phyloP scores from a whole-genome alignment of 1,284 basidiomycete genomes.

The Ceratobasidium sp. region DNA sequence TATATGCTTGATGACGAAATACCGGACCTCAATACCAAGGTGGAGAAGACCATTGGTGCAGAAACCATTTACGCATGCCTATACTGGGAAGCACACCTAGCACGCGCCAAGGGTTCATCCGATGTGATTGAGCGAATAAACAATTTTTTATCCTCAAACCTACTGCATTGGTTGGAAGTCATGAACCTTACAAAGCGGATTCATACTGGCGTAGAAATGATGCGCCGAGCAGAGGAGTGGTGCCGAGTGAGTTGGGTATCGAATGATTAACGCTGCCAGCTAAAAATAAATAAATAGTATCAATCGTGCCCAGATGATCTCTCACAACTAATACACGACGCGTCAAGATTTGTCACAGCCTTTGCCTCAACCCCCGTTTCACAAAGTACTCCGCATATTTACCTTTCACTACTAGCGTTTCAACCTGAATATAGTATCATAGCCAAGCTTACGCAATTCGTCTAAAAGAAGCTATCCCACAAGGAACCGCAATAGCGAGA shows the following conservation, averaged over 20 bases:
- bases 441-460: background rate
- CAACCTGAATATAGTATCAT: conserved; percentile 9
- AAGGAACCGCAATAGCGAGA: background rate
- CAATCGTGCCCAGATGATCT: background rate
- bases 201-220: background rate
- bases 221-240: background rate
- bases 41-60: background rate
- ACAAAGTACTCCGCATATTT: conserved; percentile 40
- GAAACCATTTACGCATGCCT: background rate
- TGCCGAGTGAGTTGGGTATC: background rate
- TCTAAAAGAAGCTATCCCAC: background rate
- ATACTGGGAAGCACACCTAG: conserved; percentile 12
- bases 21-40: background rate
- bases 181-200: background rate
- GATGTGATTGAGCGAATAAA: background rate
- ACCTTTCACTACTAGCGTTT: conserved; percentile 40
- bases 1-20: background rate
- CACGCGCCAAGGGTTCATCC: background rate
- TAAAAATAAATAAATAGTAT: too few species aligned
- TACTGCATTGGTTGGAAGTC: conserved; percentile 19
- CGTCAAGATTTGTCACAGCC: conserved; percentile 21
- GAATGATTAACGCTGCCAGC: too few species aligned
- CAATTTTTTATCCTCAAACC: background rate
- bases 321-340: conserved; percentile 20
- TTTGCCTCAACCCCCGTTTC: conserved; percentile 11